A percentile compares a stretch with the other conserved stretches of the same genome.
Conservation (phyloP, 306 rosid species). For the Vachellia collinsii region DNA sequence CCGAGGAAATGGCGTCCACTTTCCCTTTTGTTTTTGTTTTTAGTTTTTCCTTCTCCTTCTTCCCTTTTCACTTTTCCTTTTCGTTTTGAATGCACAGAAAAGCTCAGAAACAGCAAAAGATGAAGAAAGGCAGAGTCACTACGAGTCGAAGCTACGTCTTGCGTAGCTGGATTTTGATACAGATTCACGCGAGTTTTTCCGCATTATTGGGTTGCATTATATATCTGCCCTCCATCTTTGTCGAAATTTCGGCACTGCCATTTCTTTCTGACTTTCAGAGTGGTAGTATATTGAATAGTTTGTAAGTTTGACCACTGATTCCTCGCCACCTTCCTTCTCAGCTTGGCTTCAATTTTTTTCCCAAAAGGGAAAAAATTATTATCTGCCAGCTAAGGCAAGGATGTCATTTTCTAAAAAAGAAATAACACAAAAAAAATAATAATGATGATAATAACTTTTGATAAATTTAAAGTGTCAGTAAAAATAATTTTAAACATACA, state of each 20-base stretch:
- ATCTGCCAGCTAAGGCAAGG: background rate
- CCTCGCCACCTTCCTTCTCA: background rate
- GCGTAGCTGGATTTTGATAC: conserved; percentile 43
- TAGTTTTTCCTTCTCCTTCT: conserved; percentile 11
- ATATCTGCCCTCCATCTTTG: background rate
- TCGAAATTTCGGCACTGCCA: conserved; percentile 22
- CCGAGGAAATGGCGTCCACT: conserved; percentile 31
- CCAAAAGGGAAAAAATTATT: background rate
- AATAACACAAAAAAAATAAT: too few species aligned
- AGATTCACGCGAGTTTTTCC: conserved; percentile 34
- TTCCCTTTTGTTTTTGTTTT: conserved; percentile 27
- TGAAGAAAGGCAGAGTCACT: conserved; percentile 7
- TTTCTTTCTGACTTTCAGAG: background rate
- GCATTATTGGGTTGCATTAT: background rate
- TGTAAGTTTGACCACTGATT: too few species aligned
- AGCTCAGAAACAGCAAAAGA: background rate
- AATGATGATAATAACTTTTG: too few species aligned
- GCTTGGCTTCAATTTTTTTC: background rate
- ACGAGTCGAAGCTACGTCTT: conserved; percentile 42
- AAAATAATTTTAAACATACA: too few species aligned
- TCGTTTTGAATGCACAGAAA: conserved; percentile 19
- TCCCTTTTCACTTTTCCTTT: conserved; percentile 8
- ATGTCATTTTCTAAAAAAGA: background rate
- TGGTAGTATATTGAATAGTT: background rate
- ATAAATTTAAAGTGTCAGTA: too few species aligned